Conservation (phyloP, 768 basidiomycete species). For the Daedaleopsis sinensis region DNA sequence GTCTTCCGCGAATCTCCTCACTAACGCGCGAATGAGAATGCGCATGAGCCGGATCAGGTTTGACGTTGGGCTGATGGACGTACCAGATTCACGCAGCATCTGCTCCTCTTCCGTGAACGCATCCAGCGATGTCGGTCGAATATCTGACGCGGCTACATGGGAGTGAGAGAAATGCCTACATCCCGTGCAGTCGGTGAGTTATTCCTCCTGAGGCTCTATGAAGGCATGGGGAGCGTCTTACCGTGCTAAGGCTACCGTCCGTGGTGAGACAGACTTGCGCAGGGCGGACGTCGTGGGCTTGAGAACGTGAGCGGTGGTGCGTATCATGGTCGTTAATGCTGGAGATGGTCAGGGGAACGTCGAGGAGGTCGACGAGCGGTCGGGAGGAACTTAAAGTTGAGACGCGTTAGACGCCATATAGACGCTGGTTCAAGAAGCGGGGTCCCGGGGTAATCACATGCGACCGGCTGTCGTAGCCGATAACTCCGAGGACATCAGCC, state of each 20-base stretch:
- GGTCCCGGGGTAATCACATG: slow-evolving; percentile 24
- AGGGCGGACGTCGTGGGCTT: slow-evolving; percentile 2
- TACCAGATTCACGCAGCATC: slow-evolving; percentile 91
- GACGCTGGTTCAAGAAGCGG: too few relatives aligned
- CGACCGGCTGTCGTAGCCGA: background rate
- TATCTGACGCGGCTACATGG: slow-evolving; percentile 9
- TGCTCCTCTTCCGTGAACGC: slow-evolving; percentile 93
- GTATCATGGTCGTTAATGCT: slow-evolving; percentile 6
- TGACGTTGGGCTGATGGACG: slow-evolving; percentile 23
- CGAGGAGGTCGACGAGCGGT: background rate
- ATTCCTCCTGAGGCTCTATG: background rate
- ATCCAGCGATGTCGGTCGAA: slow-evolving; percentile 60
- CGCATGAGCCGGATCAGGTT: background rate
- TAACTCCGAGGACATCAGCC: too few relatives aligned
- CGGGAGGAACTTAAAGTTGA: background rate
- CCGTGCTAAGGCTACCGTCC: slow-evolving; percentile 8
- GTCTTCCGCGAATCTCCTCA: slow-evolving; percentile 79
- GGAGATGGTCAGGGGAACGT: background rate
- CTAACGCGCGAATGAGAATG: background rate
- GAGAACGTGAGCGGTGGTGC: slow-evolving; percentile 8
- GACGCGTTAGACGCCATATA: background rate
- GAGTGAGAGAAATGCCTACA: slow-evolving; percentile 16
- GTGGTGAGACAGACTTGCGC: slow-evolving; percentile 4
- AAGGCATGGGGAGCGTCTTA: background rate
- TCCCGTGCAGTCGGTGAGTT: background rate